These are phyloP conservation scores for Neostapfia colusana DNA, from an alignment of 176 grass and related monocot genomes.

Conservation along the genomic window DNA sequence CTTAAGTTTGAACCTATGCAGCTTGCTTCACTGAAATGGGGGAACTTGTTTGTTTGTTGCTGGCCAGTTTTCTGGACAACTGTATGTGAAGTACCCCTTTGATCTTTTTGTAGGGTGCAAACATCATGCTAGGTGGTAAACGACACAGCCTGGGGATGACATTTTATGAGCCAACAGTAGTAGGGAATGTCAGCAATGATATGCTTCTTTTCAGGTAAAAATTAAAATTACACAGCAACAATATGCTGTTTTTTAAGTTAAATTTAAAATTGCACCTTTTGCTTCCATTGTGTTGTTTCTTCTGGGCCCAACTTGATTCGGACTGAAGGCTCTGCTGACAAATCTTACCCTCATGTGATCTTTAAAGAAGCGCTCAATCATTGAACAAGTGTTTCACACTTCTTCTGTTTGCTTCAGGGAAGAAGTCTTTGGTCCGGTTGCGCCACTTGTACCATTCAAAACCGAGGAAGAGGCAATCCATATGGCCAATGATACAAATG, in stretches of 20 bases:
- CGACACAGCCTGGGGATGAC: conserved; percentile 84
- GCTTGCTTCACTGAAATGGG: conserved; percentile 1
- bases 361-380: conserved; percentile 5
- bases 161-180: conserved; percentile 95
- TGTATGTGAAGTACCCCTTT: conserved; percentile 21
- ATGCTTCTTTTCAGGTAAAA: conserved; percentile 91
- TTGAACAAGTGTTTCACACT: conserved; percentile 25
- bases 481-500: conserved; percentile 87
- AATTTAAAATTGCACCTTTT: conserved; percentile 10
- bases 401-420: conserved; percentile 58
- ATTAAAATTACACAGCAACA: not conserved
- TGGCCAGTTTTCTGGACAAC: not conserved
- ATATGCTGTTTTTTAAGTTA: not conserved
- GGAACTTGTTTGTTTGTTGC: conserved; percentile 17
- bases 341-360: conserved; percentile 33
- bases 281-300: not conserved
- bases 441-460: conserved; percentile 93
- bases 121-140: conserved; percentile 80
- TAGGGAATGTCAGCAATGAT: conserved; percentile 76
- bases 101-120: conserved; percentile 72
- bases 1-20: not conserved
- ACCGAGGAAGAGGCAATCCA: conserved; percentile 92
- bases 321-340: not conserved
- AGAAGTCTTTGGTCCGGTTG: conserved; percentile 98
- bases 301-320: not conserved